phyloP scores from a whole-genome alignment of 257 asterid species.

The Fraxinus quadrangulata region DNA sequence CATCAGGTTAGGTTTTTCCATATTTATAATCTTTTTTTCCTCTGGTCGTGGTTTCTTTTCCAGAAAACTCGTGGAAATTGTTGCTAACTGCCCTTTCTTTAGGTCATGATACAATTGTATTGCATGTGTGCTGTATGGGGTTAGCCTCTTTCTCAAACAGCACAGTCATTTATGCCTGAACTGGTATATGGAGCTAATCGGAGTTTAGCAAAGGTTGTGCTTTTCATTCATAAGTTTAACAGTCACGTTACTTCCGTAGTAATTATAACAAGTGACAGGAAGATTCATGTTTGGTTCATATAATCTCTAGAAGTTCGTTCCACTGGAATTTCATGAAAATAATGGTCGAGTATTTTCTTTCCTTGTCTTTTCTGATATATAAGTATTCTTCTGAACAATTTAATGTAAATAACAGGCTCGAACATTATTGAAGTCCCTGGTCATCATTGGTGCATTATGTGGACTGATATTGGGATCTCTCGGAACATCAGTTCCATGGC shows the following conservation, averaged over 20 bases:
- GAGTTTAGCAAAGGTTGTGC: constrained; percentile 69
- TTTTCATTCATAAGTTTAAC: constrained; percentile 7
- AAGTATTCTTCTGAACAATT: constrained; percentile 17
- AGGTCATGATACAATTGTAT: constrained; percentile 93
- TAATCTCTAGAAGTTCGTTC: background rate
- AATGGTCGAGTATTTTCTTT: background rate
- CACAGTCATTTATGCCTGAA: constrained; percentile 97
- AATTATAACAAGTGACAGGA: constrained; percentile 16
- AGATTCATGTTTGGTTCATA: background rate
- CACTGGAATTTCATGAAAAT: background rate
- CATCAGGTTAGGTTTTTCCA: constrained; percentile 66
- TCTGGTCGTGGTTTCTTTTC: constrained; percentile 16
- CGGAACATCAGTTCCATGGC: constrained; percentile 83
- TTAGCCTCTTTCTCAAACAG: constrained; percentile 97
- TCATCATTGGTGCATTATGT: constrained; percentile 67
- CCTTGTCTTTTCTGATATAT: background rate
- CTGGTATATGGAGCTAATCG: constrained; percentile 77
- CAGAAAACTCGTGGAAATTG: constrained; percentile 2
- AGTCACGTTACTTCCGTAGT: constrained; percentile 14
- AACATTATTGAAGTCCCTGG: constrained; percentile 69
- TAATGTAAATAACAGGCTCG: constrained; percentile 63
- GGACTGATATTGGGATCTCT: constrained; percentile 72
- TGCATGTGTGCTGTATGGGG: constrained; percentile 84
- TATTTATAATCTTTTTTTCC: constrained; percentile 11
- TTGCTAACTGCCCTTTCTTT: constrained; percentile 21